Percentiles rank a stretch among this genome's conserved stretches.
phyloP scores from a whole-genome alignment of 2,329 filamentous ascomycete species.

The Trichoderma koningiopsis region DNA sequence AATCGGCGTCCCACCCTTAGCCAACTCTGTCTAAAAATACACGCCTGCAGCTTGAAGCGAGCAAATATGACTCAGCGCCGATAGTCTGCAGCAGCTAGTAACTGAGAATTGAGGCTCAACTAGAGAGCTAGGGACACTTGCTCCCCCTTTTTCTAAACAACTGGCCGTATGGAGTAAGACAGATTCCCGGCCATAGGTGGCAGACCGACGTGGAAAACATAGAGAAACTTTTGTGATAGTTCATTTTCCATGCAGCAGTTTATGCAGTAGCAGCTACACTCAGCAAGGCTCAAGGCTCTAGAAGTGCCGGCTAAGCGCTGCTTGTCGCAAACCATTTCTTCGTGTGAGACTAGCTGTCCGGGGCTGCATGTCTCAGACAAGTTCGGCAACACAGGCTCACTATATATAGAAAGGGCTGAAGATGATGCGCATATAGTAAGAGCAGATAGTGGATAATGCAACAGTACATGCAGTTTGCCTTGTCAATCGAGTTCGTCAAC shows the following conservation, averaged over 20 bases:
- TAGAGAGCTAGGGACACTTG: not conserved
- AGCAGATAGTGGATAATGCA: not conserved
- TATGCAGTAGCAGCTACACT: not conserved
- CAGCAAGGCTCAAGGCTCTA: not conserved
- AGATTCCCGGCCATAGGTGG: not conserved
- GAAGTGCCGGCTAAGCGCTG: not conserved
- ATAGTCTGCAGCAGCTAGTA: not conserved
- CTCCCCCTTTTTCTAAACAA: not conserved
- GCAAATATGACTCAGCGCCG: slow-evolving; percentile 1
- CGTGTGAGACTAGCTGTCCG: not conserved
- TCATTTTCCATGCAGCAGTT: not conserved
- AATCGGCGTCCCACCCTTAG: not conserved
- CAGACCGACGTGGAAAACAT: not conserved
- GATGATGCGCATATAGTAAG: not conserved
- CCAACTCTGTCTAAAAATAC: slow-evolving; percentile 17
- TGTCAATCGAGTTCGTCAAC: not conserved
- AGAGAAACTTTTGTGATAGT: not conserved
- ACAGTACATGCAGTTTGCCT: not conserved
- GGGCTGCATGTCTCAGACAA: not conserved
- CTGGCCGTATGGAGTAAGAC: not conserved
- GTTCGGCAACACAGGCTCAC: not conserved
- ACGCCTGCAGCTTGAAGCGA: slow-evolving; percentile 1
- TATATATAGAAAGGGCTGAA: not conserved
- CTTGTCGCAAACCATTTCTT: not conserved
- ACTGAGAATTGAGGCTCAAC: not conserved